These are phyloP conservation scores for Falciphora oryzae DNA, from an alignment of 2,329 filamentous ascomycete genomes.

Conservation along the genomic window DNA sequence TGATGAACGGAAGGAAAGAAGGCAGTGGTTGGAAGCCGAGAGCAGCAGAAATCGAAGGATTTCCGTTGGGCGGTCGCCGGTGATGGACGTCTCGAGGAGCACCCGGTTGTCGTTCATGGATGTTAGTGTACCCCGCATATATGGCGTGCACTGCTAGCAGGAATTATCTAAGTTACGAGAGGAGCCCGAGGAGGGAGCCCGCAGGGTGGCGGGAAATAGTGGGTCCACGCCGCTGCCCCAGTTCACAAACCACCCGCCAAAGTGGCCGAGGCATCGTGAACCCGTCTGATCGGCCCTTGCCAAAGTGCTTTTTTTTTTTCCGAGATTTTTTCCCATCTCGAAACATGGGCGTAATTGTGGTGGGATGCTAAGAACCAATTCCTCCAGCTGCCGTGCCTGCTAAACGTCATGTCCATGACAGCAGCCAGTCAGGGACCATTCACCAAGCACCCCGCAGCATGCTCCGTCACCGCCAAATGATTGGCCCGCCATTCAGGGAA, in stretches of 20 bases:
- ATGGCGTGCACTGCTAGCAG: not conserved
- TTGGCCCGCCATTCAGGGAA: not conserved
- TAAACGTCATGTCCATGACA: not conserved
- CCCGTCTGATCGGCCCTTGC: not conserved
- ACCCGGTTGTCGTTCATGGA: not conserved
- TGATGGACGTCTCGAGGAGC: not conserved
- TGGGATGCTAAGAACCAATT: no score
- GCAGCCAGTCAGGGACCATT: no score
- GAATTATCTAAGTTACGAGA: not conserved
- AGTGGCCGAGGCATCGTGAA: not conserved
- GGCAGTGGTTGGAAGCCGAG: not conserved
- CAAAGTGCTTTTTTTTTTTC: not conserved
- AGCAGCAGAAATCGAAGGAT: not conserved
- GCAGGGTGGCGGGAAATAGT: not conserved
- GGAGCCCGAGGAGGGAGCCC: not conserved
- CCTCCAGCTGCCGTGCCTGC: no score
- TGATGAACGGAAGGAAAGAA: no score
- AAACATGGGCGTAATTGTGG: no score
- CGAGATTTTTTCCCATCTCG: no score
- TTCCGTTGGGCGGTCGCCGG: not conserved
- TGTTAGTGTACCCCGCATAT: not conserved
- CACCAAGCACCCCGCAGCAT: no score
- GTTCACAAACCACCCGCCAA: not conserved
- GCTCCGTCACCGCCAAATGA: not conserved
- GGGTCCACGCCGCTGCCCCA: not conserved